A percentile compares a stretch with the other conserved stretches of the same genome.
These are phyloP conservation scores for Neurospora africana DNA, from an alignment of 495 filamentous ascomycete species.

Conservation along the genomic window DNA sequence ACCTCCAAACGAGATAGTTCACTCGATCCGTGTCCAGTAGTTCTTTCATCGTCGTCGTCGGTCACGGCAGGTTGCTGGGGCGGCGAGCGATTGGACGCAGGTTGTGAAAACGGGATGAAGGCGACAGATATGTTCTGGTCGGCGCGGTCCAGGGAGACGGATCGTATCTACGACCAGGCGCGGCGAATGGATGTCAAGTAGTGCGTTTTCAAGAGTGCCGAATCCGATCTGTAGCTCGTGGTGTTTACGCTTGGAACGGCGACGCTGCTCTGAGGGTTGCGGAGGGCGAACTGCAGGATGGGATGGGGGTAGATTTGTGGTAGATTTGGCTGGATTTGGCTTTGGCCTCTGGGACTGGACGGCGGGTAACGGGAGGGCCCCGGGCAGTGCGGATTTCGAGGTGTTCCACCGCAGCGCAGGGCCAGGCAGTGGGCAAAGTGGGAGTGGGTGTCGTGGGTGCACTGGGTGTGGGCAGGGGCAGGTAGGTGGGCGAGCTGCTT, in stretches of 20 bases:
- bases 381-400: background rate
- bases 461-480: background rate
- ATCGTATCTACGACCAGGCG: background rate
- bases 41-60: conserved; percentile 42
- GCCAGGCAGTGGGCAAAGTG: background rate
- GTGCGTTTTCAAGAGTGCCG: conserved; percentile 2
- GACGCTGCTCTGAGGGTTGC: background rate
- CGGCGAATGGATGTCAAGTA: conserved; percentile 6
- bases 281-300: background rate
- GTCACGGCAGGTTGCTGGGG: conserved; percentile 12
- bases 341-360: background rate
- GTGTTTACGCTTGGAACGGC: background rate
- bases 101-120: background rate
- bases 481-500: background rate
- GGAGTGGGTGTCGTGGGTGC: background rate
- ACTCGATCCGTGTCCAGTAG: conserved; percentile 80
- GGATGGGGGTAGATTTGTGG: background rate
- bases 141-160: background rate
- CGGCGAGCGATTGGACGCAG: conserved; percentile 14
- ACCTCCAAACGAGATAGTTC: conserved; percentile 99
- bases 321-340: background rate
- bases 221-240: background rate
- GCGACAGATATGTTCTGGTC: background rate
- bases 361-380: background rate
- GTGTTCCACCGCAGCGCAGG: background rate